Base-by-base conservation (phyloP, 2,329 filamentous ascomycete genomes). In the Lecanoromycetidae sp. region DNA sequence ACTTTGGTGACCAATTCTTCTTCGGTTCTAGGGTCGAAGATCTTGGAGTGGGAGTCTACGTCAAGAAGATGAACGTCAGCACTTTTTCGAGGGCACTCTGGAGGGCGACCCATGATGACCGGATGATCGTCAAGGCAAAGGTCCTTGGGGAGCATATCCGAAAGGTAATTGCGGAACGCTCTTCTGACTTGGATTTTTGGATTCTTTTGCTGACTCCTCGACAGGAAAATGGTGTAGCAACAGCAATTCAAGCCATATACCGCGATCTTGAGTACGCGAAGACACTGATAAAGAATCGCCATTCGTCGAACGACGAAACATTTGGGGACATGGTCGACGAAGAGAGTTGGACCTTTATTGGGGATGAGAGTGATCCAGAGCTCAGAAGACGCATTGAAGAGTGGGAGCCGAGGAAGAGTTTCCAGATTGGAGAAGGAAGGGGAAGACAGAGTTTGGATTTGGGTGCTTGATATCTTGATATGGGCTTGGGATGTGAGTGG, bases 1-100 rank as follows among this genome's bases (percentile, higher is more conserved):
- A 96, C 70, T 98, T 98, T 60, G 91, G 91, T 4, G 91, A 98
- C 58, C 91, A 98, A 61, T 95, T 84, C 71, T 98, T 98, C 71
- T 96, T 94, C 57, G 91, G 87, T 5, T 77, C 74, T 25, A 76
- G 91, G 3, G 84, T 96, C 1, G 87, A 96, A 62, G 90, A 96
- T 58, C 71, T 98, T 5, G 90, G 91, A 0, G 91, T 96, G 2
- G 91, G 91, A 0, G 80, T 94, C 17, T 86, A 82, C 59, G 72
- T 98, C 57, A 87, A 84, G 69, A 91, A 86, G 64, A 79, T 94
- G 69, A 93, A 91, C 19, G 82, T 85, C n/a, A 83, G 78, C 54
- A 76, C 82, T 30, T 90, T 98, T 57, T 84, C 86, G 13, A 75
- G 85, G 49, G 87, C 90, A 0, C 67, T 98, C 6, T 95, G 87